A percentile compares a stretch with the other conserved stretches of the same genome.
These are phyloP conservation scores for Ustilago vetiveriae DNA, from an alignment of 1,284 basidiomycete genomes.

Conservation along the genomic window DNA sequence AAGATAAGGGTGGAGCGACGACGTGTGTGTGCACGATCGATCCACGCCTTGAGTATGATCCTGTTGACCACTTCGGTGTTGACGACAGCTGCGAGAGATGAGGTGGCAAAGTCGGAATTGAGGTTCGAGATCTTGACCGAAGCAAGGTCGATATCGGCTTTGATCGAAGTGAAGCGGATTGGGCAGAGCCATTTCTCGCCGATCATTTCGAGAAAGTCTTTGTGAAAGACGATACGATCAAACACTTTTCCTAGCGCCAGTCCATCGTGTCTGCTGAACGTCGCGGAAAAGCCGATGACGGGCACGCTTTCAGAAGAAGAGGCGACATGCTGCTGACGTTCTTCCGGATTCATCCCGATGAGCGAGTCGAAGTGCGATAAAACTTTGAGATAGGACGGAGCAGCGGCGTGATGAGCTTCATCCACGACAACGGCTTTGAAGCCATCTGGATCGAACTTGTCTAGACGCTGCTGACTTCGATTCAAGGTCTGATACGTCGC, in stretches of 20 bases:
- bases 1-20: conserved; percentile 90
- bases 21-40: conserved; percentile 47
- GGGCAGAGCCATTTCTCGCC: conserved; percentile 79
- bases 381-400: conserved; percentile 82
- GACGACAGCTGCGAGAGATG: conserved; percentile 56
- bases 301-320: conserved; percentile 70
- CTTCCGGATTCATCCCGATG: conserved; percentile 34
- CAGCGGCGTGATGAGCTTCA: conserved; percentile 88
- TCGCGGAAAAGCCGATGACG: conserved; percentile 93
- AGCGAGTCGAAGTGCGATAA: conserved; percentile 77
- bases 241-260: conserved; percentile 88
- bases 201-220: conserved; percentile 90
- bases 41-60: conserved; percentile 62
- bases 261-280: conserved; percentile 90
- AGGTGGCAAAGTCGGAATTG: conserved; percentile 50
- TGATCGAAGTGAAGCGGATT: conserved; percentile 63
- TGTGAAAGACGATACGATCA: conserved; percentile 90
- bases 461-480: conserved; percentile 73
- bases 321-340: not conserved
- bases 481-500: conserved; percentile 91
- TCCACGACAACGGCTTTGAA: conserved; percentile 82
- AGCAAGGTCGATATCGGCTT: conserved; percentile 56
- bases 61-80: conserved; percentile 58
- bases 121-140: conserved; percentile 39
- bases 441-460: conserved; percentile 78